Evolutionary conservation across 257 asterid species (phyloP).

Genomic region (Nicotiana obtusifolia): DNA sequence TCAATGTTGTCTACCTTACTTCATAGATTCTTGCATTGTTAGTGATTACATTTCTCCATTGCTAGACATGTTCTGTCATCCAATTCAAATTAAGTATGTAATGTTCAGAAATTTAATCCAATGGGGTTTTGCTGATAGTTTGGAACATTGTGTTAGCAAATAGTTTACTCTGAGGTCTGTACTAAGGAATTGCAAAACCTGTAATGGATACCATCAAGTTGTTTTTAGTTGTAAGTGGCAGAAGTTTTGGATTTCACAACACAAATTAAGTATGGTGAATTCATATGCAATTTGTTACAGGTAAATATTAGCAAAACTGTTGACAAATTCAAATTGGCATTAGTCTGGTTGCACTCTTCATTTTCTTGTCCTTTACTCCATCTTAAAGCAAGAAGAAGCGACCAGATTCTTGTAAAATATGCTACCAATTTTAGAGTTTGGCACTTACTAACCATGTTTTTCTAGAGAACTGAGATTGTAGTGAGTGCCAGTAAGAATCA

Average conservation of each 20-base stretch:
- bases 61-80: background rate
- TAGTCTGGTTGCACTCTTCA: background rate
- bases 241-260: background rate
- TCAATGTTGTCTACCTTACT: background rate
- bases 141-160: background rate
- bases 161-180: background rate
- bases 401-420: background rate
- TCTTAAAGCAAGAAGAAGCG: background rate
- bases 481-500: slow-evolving; percentile 9
- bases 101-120: background rate
- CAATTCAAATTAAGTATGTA: background rate
- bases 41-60: background rate
- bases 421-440: background rate
- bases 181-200: background rate
- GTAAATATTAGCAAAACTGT: background rate
- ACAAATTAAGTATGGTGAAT: background rate
- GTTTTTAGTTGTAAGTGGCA: background rate
- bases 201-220: background rate
- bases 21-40: background rate
- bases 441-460: background rate
- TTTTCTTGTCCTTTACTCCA: background rate
- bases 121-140: background rate
- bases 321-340: background rate
- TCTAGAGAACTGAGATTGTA: background rate
- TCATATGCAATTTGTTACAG: background rate